Evolutionary conservation across 352 stramenopile genomes (phyloP).

Genomic region (Chrysophaeum taylorii): DNA sequence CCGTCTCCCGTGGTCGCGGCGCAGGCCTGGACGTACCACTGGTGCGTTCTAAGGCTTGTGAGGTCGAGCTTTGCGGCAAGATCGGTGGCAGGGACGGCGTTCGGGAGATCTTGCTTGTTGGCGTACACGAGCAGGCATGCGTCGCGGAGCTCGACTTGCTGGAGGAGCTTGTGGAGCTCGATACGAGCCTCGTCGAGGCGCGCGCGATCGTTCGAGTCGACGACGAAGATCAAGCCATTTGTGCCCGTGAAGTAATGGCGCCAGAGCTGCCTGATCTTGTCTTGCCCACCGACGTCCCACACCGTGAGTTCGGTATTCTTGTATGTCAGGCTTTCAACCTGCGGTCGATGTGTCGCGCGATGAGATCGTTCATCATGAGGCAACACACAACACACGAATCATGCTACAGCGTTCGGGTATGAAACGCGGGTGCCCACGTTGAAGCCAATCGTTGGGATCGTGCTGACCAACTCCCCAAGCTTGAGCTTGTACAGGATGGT

Average conservation of each 20-base stretch:
- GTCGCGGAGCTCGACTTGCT: constrained; percentile 23
- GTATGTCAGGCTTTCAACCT: constrained; percentile 41
- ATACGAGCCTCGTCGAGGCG: constrained; percentile 38
- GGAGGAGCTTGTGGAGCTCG: constrained; percentile 33
- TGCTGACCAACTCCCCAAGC: constrained; percentile 79
- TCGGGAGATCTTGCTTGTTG: constrained; percentile 42
- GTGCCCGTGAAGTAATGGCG: constrained; percentile 54
- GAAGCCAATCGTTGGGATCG: constrained; percentile 95
- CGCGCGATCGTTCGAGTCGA: constrained; percentile 50
- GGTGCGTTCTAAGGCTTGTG: constrained; percentile 13
- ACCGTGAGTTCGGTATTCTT: constrained; percentile 50
- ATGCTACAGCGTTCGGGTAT: too few species aligned
- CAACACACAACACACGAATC: too few species aligned
- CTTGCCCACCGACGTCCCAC: constrained; percentile 67
- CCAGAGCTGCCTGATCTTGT: constrained; percentile 59
- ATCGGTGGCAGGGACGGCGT: constrained; percentile 27
- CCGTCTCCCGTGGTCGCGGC: constrained; percentile 35
- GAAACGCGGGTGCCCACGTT: too few species aligned
- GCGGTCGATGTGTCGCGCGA: too few species aligned
- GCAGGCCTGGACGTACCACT: constrained; percentile 36
- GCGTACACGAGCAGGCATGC: constrained; percentile 41
- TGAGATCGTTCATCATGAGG: too few species aligned
- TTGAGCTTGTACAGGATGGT: constrained; percentile 63
- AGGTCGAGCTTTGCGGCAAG: constrained; percentile 24
- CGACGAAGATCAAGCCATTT: constrained; percentile 64